Percentiles rank a stretch among this genome's conserved stretches.
These are phyloP conservation scores for Trametes sp. DNA, from an alignment of 1,284 basidiomycete species.

Conservation along the genomic window DNA sequence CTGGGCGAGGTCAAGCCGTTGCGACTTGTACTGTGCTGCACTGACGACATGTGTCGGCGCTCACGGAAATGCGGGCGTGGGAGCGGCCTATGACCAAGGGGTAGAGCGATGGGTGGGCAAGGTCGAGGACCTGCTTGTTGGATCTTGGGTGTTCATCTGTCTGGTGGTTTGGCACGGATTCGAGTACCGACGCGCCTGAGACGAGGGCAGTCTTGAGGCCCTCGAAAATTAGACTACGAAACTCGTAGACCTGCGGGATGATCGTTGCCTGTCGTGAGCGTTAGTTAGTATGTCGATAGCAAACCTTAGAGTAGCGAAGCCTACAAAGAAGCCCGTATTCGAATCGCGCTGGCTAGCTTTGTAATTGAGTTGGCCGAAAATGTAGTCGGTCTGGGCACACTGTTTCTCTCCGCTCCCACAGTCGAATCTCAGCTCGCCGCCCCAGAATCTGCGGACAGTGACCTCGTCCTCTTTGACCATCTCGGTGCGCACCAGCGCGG, in stretches of 20 bases:
- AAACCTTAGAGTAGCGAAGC: not conserved
- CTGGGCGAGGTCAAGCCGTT: not conserved
- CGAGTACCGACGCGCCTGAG: conserved; percentile 9
- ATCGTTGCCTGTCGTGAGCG: not conserved
- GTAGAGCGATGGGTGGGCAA: conserved; percentile 23
- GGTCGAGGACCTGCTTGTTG: conserved; percentile 32
- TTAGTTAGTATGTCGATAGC: not conserved
- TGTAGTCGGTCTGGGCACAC: conserved; percentile 43
- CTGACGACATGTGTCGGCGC: not conserved
- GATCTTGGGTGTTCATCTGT: conserved; percentile 36
- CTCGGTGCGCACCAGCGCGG: no score
- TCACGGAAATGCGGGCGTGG: conserved; percentile 6
- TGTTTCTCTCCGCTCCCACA: conserved; percentile 1
- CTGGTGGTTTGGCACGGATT: conserved; percentile 17
- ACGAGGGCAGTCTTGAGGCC: conserved; percentile 10
- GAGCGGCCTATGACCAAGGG: conserved; percentile 20
- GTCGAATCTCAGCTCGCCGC: conserved; percentile 6
- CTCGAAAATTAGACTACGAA: conserved; percentile 24
- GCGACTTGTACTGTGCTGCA: not conserved
- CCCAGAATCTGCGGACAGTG: not conserved
- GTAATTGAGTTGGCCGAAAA: conserved; percentile 56
- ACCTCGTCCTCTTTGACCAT: not conserved
- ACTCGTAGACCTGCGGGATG: conserved; percentile 53
- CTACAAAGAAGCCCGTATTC: conserved; percentile 46
- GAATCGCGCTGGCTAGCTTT: conserved; percentile 52